phyloP scores from a whole-genome alignment of 345 rosid genomes.

The Eutrema yunnanense region DNA sequence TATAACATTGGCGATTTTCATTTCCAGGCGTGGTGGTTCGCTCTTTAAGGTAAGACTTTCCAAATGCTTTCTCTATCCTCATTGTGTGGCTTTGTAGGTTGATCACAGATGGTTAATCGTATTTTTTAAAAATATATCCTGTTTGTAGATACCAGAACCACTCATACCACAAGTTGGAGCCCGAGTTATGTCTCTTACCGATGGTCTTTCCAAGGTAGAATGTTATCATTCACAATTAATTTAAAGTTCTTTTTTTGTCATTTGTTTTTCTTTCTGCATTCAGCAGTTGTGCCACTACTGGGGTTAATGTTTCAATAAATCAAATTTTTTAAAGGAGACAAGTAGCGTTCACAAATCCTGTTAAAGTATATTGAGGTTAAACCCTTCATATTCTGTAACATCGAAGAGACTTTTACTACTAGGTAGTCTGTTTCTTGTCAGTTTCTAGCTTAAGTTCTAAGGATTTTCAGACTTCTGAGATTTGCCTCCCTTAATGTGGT shows the following conservation, averaged over 20 bases:
- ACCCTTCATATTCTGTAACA: background rate
- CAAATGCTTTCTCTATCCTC: constrained; percentile 16
- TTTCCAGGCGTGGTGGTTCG: constrained; percentile 63
- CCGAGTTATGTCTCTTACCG: constrained; percentile 85
- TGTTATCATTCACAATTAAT: background rate
- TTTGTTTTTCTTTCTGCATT: background rate
- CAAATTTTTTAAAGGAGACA: background rate
- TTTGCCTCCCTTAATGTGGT: background rate
- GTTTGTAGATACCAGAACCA: constrained; percentile 71
- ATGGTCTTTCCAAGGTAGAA: constrained; percentile 82
- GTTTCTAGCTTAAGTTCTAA: background rate
- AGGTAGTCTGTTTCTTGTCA: background rate
- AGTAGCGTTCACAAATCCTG: background rate
- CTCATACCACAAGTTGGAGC: constrained; percentile 90
- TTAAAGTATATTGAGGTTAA: background rate
- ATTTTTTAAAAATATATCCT: background rate
- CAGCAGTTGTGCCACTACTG: background rate
- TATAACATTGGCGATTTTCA: constrained; percentile 21
- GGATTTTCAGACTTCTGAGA: background rate
- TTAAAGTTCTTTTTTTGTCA: background rate
- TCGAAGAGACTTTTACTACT: background rate
- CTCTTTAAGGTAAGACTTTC: constrained; percentile 64
- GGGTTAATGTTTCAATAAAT: background rate
- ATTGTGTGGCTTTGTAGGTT: constrained; percentile 21
- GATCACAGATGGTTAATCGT: background rate